A percentile compares a stretch with the other conserved stretches of the same genome.
Evolutionary conservation across 345 rosid genomes (phyloP).

Genomic region (Gossypium arboreum): DNA sequence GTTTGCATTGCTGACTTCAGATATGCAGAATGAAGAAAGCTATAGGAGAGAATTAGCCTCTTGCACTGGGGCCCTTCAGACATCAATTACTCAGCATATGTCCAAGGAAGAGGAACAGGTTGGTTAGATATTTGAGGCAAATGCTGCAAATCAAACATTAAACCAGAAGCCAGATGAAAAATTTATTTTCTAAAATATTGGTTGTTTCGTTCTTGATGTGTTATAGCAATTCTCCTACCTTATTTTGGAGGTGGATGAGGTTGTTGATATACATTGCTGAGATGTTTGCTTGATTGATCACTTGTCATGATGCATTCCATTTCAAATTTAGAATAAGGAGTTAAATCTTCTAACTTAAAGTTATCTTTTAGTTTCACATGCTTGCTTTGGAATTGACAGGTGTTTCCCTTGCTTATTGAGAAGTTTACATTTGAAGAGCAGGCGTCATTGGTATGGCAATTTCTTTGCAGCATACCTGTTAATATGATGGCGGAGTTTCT

Average conservation of each 20-base stretch:
- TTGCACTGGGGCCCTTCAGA: conserved; percentile 77
- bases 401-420: conserved; percentile 72
- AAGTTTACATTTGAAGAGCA: conserved; percentile 72
- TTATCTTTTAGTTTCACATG: conserved; percentile 16
- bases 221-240: background rate
- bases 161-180: conserved; percentile 7
- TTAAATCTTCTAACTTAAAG: conserved; percentile 8
- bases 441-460: conserved; percentile 82
- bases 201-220: background rate
- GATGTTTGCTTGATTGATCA: background rate
- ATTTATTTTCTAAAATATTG: conserved; percentile 2
- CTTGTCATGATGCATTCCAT: background rate
- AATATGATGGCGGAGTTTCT: conserved; percentile 69
- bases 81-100: conserved; percentile 86
- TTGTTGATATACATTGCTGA: background rate
- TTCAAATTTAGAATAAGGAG: background rate
- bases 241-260: conserved; percentile 10
- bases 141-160: conserved; percentile 6
- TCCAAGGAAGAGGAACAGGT: conserved; percentile 96
- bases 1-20: conserved; percentile 59
- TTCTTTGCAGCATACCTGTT: conserved; percentile 82
- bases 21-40: conserved; percentile 50
- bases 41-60: conserved; percentile 70
- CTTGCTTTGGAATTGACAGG: conserved; percentile 37
- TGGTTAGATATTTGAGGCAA: background rate